Base-by-base conservation (phyloP, 257 asterid genomes). In the Nicotiana paniculata region DNA sequence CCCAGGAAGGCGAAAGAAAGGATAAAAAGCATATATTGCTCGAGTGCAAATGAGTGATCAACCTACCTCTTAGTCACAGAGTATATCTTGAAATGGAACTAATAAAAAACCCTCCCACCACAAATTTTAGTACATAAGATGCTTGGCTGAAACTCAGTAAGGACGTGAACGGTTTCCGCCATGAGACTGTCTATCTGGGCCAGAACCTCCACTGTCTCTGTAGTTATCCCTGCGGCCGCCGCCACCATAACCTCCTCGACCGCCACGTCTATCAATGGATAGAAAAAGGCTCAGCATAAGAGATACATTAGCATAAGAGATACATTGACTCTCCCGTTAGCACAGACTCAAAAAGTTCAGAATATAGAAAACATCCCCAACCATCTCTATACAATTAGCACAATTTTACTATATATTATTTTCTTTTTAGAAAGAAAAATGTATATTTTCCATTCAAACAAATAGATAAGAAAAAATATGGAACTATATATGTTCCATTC, bases 141-240 rank as follows among this genome's bases (percentile, higher is more conserved):
- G 88, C 91, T 79, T 81, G 74, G 80, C 82, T 24, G 82, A 83
- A 85, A 83, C 82, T 86, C 88, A 97, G 89, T 97, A 97, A 53
- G 99, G 99, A 11, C 98, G 98, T 4, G 98, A 88, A 59, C 99
- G 98, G 84, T 91, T 95, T 89, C 99, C 99, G 12, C 98, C 97
- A 85, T 91, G 90, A 83, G 88, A 87, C 77, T 95, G 88, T 85
- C 99, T 92, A 84, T 94, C 98, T 43, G 99, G 99, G 75, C 99
- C 99, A 82, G 99, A 90, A 74, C 91, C 92, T 82, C 97, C 97
- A 67, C 97, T 89, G 32, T 90, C 99, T 87, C 98, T 84, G 46
- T 84, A 88, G 89, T 91, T 95, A 90, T 91, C 99, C 86, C 98
- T 90, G 35, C 97, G 94, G 65, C 99, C 76, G 15, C 85, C 77